Evolutionary conservation across 352 stramenopile genomes (phyloP), one percentile per base, ranked within the genome.

Genomic region (Saprolegnia diclina): DNA sequence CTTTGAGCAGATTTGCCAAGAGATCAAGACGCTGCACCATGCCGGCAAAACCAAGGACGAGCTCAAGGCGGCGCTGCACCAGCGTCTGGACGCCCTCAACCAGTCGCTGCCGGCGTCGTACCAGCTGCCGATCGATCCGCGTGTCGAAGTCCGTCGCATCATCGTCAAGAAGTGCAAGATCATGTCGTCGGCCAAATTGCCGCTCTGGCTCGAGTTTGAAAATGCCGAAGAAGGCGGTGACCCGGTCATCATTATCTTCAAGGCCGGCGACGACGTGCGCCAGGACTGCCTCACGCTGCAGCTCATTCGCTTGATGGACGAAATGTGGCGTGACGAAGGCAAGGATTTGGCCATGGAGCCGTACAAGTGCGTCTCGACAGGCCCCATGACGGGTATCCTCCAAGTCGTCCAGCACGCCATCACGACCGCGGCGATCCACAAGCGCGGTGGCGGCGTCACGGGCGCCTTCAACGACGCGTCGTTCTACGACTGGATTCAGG

Each of bases 221-320:
- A 95, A 96, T 70, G 83, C 79, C 5, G 85, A 74, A 67, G 48
- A 67, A 68, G 84, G 86, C 24, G 86, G 86, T 4, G 83, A 91
- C 54, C 79, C 84, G 7, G 80, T 94, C n/a, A 88, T 84, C 1
- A 83, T 97, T 5, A 96, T 98, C 69, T 97, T 97, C 74, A 98
- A 98, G 82, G 81, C 86, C 22, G 94, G 94, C 32, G 94, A 98
- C 64, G 94, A 98, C 67, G 81, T 98, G 24, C 89, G 94, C 19
- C 94, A 98, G 73, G 94, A 98, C 76, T 95, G 96, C 62, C 74
- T 98, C 67, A 97, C 92, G 24, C 78, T 97, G 46, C 90, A 97
- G 76, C 63, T 98, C 52, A 87, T 98, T 32, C 84, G 88, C 61
- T 63, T 97, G 35, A 97, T 98, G 91, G 90, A 97, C 66, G 78